Conservation (phyloP, 2,329 filamentous ascomycete genomes). For the Ascocoryne sarcoides region DNA sequence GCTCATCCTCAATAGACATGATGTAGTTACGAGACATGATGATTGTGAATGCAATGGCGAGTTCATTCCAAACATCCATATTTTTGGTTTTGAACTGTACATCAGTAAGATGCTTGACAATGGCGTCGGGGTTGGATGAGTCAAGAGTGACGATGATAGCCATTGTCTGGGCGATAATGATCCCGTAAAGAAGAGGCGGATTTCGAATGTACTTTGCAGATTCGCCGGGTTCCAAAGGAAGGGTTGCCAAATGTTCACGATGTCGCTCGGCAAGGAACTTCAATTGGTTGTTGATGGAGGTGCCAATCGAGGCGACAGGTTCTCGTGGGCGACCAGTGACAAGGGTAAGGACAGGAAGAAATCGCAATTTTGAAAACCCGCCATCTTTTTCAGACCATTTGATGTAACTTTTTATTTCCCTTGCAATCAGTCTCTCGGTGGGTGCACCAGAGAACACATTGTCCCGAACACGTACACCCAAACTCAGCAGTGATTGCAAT, state of each 20-base stretch:
- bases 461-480: constrained; percentile 22
- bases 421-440: constrained; percentile 22
- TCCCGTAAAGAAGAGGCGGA: constrained; percentile 28
- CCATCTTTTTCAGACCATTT: constrained; percentile 30
- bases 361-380: constrained; percentile 21
- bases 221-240: constrained; percentile 11
- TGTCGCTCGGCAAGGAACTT: constrained; percentile 22
- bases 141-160: constrained; percentile 26
- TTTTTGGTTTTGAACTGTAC: constrained; percentile 24
- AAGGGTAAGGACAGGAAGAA: constrained; percentile 24
- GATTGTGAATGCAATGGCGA: constrained; percentile 27
- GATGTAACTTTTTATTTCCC: constrained; percentile 25
- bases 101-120: constrained; percentile 19
- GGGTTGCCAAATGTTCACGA: constrained; percentile 16
- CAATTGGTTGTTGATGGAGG: constrained; percentile 22
- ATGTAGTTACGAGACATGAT: constrained; percentile 26
- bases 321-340: constrained; percentile 15
- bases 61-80: constrained; percentile 29
- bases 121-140: constrained; percentile 21
- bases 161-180: constrained; percentile 23
- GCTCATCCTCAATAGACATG: constrained; percentile 23
- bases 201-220: constrained; percentile 16
- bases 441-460: constrained; percentile 7
- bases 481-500: constrained; percentile 21
- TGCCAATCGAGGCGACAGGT: constrained; percentile 12